Percentiles rank a stretch among this genome's conserved stretches.
These are phyloP conservation scores for Speleostelium caveatum DNA, from an alignment of 78 protist species.

Conservation along the genomic window DNA sequence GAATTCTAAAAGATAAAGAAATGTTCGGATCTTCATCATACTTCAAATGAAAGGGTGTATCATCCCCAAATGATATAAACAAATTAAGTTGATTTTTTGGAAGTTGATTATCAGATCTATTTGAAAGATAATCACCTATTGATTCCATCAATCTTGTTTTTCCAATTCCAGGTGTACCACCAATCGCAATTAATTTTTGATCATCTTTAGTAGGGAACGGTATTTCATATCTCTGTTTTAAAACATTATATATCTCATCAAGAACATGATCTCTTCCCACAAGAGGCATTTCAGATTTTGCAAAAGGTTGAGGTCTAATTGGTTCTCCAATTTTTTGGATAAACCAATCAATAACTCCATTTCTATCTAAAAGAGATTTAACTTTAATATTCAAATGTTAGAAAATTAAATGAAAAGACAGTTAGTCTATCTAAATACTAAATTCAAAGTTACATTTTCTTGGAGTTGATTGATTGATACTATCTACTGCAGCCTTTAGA, in stretches of 20 bases:
- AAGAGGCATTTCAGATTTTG: neutral
- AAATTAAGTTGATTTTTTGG: neutral
- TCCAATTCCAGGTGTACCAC: conserved; percentile 2
- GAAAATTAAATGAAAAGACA: no score
- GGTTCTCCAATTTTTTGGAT: neutral
- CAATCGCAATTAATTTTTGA: neutral
- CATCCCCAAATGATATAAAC: neutral
- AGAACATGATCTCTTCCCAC: neutral
- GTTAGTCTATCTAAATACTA: no score
- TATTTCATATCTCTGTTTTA: neutral
- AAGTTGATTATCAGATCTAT: neutral
- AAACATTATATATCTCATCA: neutral
- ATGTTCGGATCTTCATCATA: neutral
- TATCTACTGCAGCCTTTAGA: no score
- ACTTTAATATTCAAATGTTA: no score
- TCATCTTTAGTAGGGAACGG: neutral
- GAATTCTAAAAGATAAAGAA: neutral
- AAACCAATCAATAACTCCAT: neutral
- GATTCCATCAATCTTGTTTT: neutral
- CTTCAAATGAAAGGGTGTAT: neutral
- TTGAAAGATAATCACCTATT: neutral
- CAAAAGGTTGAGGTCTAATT: neutral
- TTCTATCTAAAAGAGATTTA: no score
- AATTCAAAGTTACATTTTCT: no score
- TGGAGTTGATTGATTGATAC: no score